These are phyloP conservation scores for Beta corolliflora DNA, from an alignment of 179 eudicot genomes.

Conservation along the genomic window DNA sequence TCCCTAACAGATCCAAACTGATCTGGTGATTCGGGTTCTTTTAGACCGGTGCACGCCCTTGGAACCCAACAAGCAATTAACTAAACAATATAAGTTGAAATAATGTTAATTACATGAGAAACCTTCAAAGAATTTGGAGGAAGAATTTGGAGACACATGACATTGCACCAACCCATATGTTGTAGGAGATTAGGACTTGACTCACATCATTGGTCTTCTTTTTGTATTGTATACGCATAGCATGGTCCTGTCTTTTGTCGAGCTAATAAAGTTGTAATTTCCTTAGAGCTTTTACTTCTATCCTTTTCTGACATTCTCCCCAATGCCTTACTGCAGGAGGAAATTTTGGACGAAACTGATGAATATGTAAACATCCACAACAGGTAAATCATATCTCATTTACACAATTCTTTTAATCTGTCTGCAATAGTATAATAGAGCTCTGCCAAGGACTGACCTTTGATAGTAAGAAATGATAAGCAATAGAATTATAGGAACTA, in stretches of 20 bases:
- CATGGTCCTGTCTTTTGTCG: neutral
- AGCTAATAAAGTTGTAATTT: neutral
- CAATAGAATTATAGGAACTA: too few relatives aligned
- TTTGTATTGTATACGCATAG: neutral
- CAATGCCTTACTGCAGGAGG: conserved; percentile 65
- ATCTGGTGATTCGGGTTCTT: too few relatives aligned
- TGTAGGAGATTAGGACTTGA: too few relatives aligned
- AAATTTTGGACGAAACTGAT: conserved; percentile 96
- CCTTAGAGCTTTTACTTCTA: neutral
- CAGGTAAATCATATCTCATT: conserved; percentile 47
- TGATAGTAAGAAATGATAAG: too few relatives aligned
- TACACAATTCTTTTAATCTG: neutral
- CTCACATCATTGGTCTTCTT: neutral
- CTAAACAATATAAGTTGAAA: too few relatives aligned
- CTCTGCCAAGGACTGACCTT: neutral
- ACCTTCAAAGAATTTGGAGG: too few relatives aligned
- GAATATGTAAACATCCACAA: conserved; percentile 98
- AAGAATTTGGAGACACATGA: too few relatives aligned
- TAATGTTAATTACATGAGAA: too few relatives aligned
- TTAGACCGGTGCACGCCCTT: too few relatives aligned
- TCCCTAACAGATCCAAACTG: too few relatives aligned
- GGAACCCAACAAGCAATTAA: too few relatives aligned
- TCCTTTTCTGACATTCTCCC: conserved; percentile 10
- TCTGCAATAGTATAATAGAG: neutral
- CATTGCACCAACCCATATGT: too few relatives aligned